Conservation (phyloP, 768 basidiomycete genomes). For the Calocera viscosa region DNA sequence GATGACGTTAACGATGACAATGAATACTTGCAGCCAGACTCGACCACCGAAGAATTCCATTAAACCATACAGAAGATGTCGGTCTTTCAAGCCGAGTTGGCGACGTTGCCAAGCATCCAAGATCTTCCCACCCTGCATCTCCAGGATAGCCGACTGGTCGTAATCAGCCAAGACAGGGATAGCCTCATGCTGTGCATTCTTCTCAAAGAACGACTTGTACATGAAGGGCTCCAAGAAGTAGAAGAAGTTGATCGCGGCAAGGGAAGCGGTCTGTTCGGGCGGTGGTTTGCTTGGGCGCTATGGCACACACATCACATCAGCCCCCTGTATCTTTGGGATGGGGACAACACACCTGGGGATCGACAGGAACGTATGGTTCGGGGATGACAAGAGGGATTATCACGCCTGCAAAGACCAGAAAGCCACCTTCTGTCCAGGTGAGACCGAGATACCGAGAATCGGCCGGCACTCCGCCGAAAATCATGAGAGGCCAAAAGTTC, state of each 20-base stretch:
- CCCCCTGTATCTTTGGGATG: too few species aligned
- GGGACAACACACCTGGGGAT: conserved; percentile 36
- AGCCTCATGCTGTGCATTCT: background rate
- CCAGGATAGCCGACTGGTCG: conserved; percentile 24
- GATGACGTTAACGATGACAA: background rate
- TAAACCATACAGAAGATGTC: background rate
- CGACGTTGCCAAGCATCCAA: conserved; percentile 22
- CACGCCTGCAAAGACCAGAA: conserved; percentile 36
- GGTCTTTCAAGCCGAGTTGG: background rate
- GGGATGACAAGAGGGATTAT: conserved; percentile 46
- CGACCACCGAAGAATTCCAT: background rate
- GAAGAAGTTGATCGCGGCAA: background rate
- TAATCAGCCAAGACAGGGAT: conserved; percentile 28
- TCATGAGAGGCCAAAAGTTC: conserved; percentile 46
- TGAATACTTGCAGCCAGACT: background rate
- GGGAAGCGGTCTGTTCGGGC: background rate
- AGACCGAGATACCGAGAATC: conserved; percentile 39
- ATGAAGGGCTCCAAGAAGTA: background rate
- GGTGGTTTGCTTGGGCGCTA: conserved; percentile 25
- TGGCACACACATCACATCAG: background rate
- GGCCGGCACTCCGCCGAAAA: conserved; percentile 37
- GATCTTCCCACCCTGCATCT: conserved; percentile 20
- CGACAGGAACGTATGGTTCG: conserved; percentile 44
- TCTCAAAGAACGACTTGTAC: background rate
- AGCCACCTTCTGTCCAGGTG: conserved; percentile 41